Conservation (phyloP, 140 eudicot genomes). For the Bidens hawaiensis region DNA sequence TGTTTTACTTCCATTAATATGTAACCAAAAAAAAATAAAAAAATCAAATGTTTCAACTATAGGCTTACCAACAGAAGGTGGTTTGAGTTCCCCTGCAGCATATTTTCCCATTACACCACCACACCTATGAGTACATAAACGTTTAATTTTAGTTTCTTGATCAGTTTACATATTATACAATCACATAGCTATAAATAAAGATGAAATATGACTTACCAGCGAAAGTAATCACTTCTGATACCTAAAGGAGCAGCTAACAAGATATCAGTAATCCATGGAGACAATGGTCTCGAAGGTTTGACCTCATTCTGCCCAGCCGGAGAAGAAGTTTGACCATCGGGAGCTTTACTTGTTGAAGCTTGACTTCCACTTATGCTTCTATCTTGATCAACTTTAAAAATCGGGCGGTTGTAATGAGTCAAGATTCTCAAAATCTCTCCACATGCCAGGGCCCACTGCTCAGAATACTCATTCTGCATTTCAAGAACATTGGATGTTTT, state of each 20-base stretch:
- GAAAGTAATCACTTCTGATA: slow-evolving; percentile 92
- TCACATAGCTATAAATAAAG: slow-evolving; percentile 11
- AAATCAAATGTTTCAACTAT: not conserved
- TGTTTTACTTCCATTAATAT: slow-evolving; percentile 11
- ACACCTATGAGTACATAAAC: slow-evolving; percentile 50
- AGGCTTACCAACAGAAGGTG: slow-evolving; percentile 73
- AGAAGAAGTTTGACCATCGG: slow-evolving; percentile 33
- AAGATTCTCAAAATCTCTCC: slow-evolving; percentile 88
- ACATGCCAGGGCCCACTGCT: slow-evolving; percentile 98
- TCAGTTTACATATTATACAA: not conserved
- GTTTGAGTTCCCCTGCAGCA: slow-evolving; percentile 96
- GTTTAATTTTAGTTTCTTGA: slow-evolving; percentile 7
- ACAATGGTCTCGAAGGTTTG: slow-evolving; percentile 82
- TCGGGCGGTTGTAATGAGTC: slow-evolving; percentile 96
- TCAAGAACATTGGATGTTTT: slow-evolving; percentile 5
- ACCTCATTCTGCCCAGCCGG: slow-evolving; percentile 57
- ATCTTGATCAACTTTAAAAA: slow-evolving; percentile 69
- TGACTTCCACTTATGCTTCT: slow-evolving; percentile 66
- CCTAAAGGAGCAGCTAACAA: slow-evolving; percentile 98
- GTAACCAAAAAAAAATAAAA: not conserved
- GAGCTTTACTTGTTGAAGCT: slow-evolving; percentile 64
- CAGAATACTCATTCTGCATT: slow-evolving; percentile 89
- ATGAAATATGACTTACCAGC: slow-evolving; percentile 58
- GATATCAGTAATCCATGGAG: slow-evolving; percentile 97
- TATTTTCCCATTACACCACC: slow-evolving; percentile 99